A percentile compares a stretch with the other conserved stretches of the same genome.
phyloP scores from a whole-genome alignment of 1,139 yeast species.

The Tardiomyces digboiensis region DNA sequence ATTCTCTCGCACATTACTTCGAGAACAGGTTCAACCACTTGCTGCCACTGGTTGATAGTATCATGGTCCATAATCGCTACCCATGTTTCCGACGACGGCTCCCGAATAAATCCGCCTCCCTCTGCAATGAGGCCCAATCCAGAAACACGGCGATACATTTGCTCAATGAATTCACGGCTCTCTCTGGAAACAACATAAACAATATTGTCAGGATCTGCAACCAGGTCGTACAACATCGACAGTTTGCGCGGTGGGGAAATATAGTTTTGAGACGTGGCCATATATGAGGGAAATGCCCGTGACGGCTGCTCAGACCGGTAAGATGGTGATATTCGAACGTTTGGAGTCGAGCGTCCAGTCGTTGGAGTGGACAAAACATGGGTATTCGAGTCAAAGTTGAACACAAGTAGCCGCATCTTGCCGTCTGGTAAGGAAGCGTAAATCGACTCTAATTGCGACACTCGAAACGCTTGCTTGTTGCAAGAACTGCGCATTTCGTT shows the following conservation, averaged over 20 bases:
- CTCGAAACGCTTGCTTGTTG: conserved; percentile 21
- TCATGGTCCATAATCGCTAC: conserved; percentile 46
- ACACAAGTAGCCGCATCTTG: conserved; percentile 23
- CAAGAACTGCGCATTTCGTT: conserved; percentile 34
- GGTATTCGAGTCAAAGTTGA: conserved; percentile 19
- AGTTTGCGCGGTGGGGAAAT: conserved; percentile 2
- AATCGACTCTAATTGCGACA: conserved; percentile 9
- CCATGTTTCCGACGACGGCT: conserved; percentile 43
- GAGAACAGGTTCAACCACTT: conserved; percentile 47
- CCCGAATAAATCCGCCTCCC: conserved; percentile 65
- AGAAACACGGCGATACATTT: conserved; percentile 57
- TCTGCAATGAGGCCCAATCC: conserved; percentile 82
- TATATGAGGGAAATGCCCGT: background rate
- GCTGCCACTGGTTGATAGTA: conserved; percentile 50
- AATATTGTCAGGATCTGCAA: conserved; percentile 44
- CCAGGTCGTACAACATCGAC: conserved; percentile 34
- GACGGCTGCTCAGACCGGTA: background rate
- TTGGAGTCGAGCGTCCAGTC: background rate
- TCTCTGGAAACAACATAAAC: conserved; percentile 67
- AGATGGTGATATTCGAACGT: background rate
- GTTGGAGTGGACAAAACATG: background rate
- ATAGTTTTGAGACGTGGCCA: background rate
- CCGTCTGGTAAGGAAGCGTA: conserved; percentile 3
- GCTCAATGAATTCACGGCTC: conserved; percentile 53
- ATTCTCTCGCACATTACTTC: conserved; percentile 65